Conservation (phyloP, 78 protist genomes). For the Dictyostelium capitatum region DNA sequence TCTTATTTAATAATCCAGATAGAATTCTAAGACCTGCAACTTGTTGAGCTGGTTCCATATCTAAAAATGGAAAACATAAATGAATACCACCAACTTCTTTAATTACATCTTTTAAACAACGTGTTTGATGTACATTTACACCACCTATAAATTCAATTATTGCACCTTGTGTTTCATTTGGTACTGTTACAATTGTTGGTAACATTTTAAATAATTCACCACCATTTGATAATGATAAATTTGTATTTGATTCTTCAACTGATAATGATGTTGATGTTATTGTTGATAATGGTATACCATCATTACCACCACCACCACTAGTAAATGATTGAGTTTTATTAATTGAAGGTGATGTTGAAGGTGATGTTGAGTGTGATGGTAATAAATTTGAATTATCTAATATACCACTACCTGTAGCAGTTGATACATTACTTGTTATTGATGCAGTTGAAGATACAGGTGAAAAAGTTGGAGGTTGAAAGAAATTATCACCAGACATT, state of each 20-base stretch:
- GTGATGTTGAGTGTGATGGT: neutral
- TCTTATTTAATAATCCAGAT: conserved; percentile 67
- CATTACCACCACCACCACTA: neutral
- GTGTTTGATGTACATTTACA: conserved; percentile 78
- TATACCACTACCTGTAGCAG: neutral
- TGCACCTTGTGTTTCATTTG: conserved; percentile 80
- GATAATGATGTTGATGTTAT: neutral
- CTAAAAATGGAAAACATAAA: conserved; percentile 72
- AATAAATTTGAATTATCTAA: neutral
- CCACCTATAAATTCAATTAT: conserved; percentile 64
- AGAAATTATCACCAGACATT: conserved; percentile 65
- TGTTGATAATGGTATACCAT: neutral
- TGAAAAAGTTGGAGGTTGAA: neutral
- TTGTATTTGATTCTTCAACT: neutral
- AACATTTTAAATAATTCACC: neutral
- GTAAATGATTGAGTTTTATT: neutral
- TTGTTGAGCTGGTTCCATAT: conserved; percentile 83
- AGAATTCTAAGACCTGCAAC: conserved; percentile 74
- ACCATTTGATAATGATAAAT: neutral
- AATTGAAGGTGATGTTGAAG: neutral
- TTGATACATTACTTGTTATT: conserved; percentile 14
- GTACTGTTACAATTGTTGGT: conserved; percentile 47
- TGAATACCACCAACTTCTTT: conserved; percentile 82
- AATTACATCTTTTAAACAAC: conserved; percentile 77
- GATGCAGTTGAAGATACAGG: neutral